These are phyloP conservation scores for Backusella mclennaniae DNA, from an alignment of 192 early-diverging fungal species.

Conservation along the genomic window DNA sequence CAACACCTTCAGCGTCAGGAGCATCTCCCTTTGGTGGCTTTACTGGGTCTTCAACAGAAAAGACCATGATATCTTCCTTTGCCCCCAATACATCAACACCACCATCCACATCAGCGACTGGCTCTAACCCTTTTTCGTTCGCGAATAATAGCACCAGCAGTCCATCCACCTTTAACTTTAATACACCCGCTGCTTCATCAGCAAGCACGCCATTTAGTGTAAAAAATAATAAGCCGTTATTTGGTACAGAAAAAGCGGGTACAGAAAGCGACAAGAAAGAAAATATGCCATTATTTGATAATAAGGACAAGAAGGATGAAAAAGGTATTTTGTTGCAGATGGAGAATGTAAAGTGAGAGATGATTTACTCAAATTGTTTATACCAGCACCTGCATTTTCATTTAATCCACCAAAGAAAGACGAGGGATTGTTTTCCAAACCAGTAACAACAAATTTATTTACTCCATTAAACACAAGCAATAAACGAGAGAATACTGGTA, in stretches of 20 bases:
- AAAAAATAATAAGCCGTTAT: not conserved
- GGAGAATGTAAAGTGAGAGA: not conserved
- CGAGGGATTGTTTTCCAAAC: not conserved
- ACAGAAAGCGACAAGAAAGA: not conserved
- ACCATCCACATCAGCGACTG: not conserved
- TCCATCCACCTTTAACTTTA: not conserved
- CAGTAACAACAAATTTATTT: not conserved
- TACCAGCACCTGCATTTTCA: not conserved
- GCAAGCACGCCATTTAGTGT: not conserved
- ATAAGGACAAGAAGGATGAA: not conserved
- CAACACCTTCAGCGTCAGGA: not conserved
- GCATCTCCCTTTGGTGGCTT: not conserved
- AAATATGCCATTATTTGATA: not conserved
- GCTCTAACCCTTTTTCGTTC: not conserved
- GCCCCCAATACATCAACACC: not conserved
- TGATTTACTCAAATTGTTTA: not conserved
- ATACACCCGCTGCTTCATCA: not conserved
- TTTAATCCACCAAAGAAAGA: not conserved
- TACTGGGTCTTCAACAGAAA: not conserved
- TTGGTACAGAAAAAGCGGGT: not conserved
- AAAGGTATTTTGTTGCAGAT: not conserved
- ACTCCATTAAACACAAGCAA: not conserved
- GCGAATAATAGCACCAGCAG: not conserved
- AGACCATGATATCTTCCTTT: not conserved
- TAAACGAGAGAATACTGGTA: not conserved